Evolutionary conservation across 306 rosid species (phyloP), one percentile per base, ranked within the genome.

Genomic region (Quercus mongolica): DNA sequence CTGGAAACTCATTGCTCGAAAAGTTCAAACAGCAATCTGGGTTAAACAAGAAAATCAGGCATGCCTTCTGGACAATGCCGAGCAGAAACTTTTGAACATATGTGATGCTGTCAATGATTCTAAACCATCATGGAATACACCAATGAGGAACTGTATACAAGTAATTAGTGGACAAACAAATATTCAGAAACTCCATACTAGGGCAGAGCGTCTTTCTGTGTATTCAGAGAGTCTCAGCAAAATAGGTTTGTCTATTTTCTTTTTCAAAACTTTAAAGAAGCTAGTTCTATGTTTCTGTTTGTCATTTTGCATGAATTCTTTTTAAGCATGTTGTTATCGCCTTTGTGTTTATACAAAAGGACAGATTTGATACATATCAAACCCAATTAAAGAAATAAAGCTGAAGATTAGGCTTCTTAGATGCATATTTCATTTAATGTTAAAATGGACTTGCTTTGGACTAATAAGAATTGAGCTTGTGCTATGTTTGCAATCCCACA

Each of bases 21-120:
- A 84, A 89, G 90, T 93, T 85, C 99, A 95, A 88, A 92, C 99
- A 6, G 98, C 97, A 73, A 90, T 95, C 83, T 95, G 99, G 99
- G 85, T 89, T 81, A 95, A 95, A 90, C 88, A 85, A 77, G 82
- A 89, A 64, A 82, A 85, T 73, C 85, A 54, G 80, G 61, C 92
- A 31, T 95, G 97, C 86, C 88, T 89, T 70, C 69, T 76, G 74
- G 71, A 62, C 44, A 90, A 88, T 73, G 92, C 88, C 23, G 84
- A 86, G 78, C 81, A 84, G 77, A 90, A 86, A 20, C 85, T 86
- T 72, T 31, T 92, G 77, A 82, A 91, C 69, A 73, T 83, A 76
- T 95, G 99, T 85, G 96, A 93, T 74, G 74, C 75, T 14, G 81
- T 72, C 76, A 96, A 91, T 78, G 91, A 88, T 77, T 86, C 93